Conservation (phyloP, 805 yeast species). For the Ogataea populi-albae region DNA sequence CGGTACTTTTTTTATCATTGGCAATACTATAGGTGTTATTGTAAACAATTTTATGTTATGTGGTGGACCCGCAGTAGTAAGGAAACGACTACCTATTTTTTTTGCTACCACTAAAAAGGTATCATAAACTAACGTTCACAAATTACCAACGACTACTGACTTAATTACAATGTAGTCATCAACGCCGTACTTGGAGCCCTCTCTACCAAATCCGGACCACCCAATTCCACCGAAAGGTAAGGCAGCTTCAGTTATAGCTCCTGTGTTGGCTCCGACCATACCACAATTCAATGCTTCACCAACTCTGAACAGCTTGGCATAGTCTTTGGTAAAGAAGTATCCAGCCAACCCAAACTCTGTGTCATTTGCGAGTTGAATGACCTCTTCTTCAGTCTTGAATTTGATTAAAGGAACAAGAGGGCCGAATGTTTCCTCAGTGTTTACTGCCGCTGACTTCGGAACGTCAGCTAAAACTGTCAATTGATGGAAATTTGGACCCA, state of each 20-base stretch:
- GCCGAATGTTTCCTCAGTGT: constrained; percentile 77
- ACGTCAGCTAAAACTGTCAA: constrained; percentile 67
- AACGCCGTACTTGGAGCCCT: constrained; percentile 72
- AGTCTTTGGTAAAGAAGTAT: constrained; percentile 61
- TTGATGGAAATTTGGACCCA: constrained; percentile 65
- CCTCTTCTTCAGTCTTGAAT: constrained; percentile 65
- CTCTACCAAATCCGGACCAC: constrained; percentile 78
- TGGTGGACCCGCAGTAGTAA: too few relatives aligned
- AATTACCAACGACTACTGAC: constrained; percentile 53
- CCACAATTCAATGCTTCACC: constrained; percentile 72
- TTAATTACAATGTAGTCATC: constrained; percentile 71
- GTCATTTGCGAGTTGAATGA: constrained; percentile 57
- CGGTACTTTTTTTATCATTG: too few relatives aligned
- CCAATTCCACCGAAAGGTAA: constrained; percentile 77
- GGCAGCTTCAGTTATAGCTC: constrained; percentile 65
- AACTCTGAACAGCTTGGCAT: constrained; percentile 52
- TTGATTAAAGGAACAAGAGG: constrained; percentile 72
- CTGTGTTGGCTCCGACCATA: constrained; percentile 81
- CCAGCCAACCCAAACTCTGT: constrained; percentile 76
- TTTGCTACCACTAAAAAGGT: too few relatives aligned
- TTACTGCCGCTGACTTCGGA: constrained; percentile 52
- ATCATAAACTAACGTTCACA: constrained; percentile 8
- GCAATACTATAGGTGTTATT: too few relatives aligned
- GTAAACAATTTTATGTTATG: too few relatives aligned
- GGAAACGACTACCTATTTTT: too few relatives aligned